These are phyloP conservation scores for Guyanaporus albipodus DNA, from an alignment of 768 basidiomycete species.

Conservation along the genomic window DNA sequence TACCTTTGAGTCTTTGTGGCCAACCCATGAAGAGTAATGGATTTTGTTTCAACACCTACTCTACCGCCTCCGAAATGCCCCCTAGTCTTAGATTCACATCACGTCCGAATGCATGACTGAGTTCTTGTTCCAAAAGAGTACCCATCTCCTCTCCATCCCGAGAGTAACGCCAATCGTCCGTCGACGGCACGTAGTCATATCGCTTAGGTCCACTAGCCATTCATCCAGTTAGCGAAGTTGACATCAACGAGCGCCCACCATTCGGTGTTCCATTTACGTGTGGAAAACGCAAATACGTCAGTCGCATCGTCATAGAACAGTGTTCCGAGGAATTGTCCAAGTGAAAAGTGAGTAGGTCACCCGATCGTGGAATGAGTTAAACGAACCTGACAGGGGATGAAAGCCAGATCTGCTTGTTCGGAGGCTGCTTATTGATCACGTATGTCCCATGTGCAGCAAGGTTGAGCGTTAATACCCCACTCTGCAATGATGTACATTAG, in stretches of 20 bases:
- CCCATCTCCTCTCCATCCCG: constrained; percentile 63
- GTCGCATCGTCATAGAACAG: background rate
- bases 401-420: constrained; percentile 96
- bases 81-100: constrained; percentile 33
- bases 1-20: constrained; percentile 2
- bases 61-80: constrained; percentile 21
- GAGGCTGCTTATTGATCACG: constrained; percentile 96
- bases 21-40: background rate
- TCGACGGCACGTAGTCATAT: constrained; percentile 65
- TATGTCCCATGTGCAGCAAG: constrained; percentile 80
- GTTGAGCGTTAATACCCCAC: constrained; percentile 84
- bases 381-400: constrained; percentile 81
- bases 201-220: constrained; percentile 80
- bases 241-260: background rate
- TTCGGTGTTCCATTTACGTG: constrained; percentile 3
- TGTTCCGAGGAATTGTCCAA: background rate
- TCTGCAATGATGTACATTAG: constrained; percentile 42
- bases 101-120: constrained; percentile 41
- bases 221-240: background rate
- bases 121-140: constrained; percentile 64
- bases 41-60: constrained; percentile 2
- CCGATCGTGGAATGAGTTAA: background rate
- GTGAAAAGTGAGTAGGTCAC: constrained; percentile 1
- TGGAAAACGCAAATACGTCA: background rate
- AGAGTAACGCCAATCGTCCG: constrained; percentile 70